phyloP scores from a whole-genome alignment of 345 rosid genomes.

The Balakata baccata region DNA sequence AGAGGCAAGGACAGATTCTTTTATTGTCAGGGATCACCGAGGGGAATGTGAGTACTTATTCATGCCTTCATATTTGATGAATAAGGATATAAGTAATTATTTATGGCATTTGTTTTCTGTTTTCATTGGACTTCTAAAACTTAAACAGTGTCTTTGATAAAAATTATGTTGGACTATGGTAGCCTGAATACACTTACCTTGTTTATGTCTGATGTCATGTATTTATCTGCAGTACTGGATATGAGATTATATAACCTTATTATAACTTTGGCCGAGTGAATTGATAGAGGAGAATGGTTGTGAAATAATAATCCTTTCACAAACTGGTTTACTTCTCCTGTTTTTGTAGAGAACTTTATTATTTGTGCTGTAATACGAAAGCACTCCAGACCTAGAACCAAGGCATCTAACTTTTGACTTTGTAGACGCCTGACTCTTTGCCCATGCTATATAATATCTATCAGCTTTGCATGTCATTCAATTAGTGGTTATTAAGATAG shows the following conservation, averaged over 20 bases:
- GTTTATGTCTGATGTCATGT: not conserved
- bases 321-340: not conserved
- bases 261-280: not conserved
- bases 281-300: not conserved
- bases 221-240: not conserved
- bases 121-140: not conserved
- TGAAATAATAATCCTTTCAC: not conserved
- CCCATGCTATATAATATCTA: not conserved
- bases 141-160: not conserved
- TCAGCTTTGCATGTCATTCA: not conserved
- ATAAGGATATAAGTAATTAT: not conserved
- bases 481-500: not conserved
- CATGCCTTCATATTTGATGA: not conserved
- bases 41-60: slow-evolving; percentile 78
- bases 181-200: not conserved
- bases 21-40: slow-evolving; percentile 95
- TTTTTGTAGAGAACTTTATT: not conserved
- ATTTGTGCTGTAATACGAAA: not conserved
- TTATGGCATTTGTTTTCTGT: slow-evolving; percentile 2
- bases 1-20: slow-evolving; percentile 85
- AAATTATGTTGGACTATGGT: not conserved
- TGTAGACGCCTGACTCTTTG: not conserved
- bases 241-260: slow-evolving; percentile 3
- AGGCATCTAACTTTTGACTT: not conserved
- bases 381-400: not conserved